Percentiles rank a stretch among this genome's conserved stretches.
Conservation (phyloP, 2,329 filamentous ascomycete species). For the Botryotinia narcissicola region DNA sequence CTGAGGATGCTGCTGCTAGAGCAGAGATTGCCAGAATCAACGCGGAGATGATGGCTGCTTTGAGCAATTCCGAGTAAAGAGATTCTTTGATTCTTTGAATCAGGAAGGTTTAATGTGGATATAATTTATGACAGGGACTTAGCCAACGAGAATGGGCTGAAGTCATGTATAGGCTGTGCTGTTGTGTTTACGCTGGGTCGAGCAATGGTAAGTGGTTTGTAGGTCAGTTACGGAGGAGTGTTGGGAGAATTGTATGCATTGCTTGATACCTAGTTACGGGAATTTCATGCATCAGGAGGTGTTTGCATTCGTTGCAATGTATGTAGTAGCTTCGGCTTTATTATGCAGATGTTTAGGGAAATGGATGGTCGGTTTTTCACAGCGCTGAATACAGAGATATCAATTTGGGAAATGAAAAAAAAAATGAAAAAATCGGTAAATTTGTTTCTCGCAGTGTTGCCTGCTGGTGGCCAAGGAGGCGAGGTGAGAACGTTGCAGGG, state of each 20-base stretch:
- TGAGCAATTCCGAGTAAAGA: conserved; percentile 15
- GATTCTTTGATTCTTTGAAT: neutral
- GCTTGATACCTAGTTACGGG: neutral
- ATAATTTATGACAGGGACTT: neutral
- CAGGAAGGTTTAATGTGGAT: neutral
- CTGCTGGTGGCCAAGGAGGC: neutral
- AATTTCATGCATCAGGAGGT: conserved; percentile 1
- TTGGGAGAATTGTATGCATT: neutral
- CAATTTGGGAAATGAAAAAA: conserved; percentile 17
- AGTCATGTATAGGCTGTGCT: neutral
- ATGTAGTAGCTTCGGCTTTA: conserved; percentile 11
- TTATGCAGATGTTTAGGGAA: conserved; percentile 6
- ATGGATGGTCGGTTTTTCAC: neutral
- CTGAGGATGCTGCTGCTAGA: conserved; percentile 31
- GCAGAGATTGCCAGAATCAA: conserved; percentile 34
- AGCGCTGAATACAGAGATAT: conserved; percentile 10
- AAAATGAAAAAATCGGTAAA: neutral
- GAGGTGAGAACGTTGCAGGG: neutral
- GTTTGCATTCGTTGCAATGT: conserved; percentile 11
- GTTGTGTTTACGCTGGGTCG: neutral
- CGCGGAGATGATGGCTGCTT: conserved; percentile 30
- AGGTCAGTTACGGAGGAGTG: neutral
- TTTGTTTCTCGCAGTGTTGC: neutral
- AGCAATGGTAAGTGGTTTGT: neutral
- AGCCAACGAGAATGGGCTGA: neutral